Conservation (phyloP, 1,284 basidiomycete genomes). For the Moesziomyces sp. region DNA sequence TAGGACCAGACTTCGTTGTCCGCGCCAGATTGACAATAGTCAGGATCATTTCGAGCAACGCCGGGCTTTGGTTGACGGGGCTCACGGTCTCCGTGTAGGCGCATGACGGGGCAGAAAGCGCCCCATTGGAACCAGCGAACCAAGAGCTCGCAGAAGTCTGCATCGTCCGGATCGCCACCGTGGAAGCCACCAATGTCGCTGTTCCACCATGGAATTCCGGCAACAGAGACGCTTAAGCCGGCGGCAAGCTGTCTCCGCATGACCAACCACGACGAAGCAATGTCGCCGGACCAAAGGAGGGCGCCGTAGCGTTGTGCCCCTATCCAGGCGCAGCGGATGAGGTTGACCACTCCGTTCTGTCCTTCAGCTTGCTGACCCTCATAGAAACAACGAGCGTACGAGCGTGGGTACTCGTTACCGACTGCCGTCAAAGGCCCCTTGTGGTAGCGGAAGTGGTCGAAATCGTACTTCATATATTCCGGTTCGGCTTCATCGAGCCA, state of each 20-base stretch:
- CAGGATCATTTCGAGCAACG: slow-evolving; percentile 12
- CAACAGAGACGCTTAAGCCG: slow-evolving; percentile 18
- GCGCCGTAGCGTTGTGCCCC: slow-evolving; percentile 30
- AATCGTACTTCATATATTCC: slow-evolving; percentile 25
- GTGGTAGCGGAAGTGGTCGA: slow-evolving; percentile 32
- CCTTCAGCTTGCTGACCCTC: slow-evolving; percentile 23
- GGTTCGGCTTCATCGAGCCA: slow-evolving; percentile 44
- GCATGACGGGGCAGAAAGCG: slow-evolving; percentile 33
- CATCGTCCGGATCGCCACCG: slow-evolving; percentile 29
- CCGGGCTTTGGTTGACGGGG: slow-evolving; percentile 22
- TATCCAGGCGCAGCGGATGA: slow-evolving; percentile 31
- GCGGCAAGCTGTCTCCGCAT: slow-evolving; percentile 24
- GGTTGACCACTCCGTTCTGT: slow-evolving; percentile 19
- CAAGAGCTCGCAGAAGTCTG: slow-evolving; percentile 20
- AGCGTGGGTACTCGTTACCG: slow-evolving; percentile 28
- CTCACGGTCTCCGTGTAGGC: slow-evolving; percentile 34
- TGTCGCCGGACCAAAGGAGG: slow-evolving; percentile 31
- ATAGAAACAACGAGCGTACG: slow-evolving; percentile 25
- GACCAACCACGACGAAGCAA: slow-evolving; percentile 27
- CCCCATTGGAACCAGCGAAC: slow-evolving; percentile 41
- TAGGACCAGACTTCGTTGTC: slow-evolving; percentile 34
- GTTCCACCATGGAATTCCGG: slow-evolving; percentile 37
- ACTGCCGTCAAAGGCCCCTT: slow-evolving; percentile 20
- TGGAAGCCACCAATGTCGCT: slow-evolving; percentile 42
- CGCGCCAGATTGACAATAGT: slow-evolving; percentile 19